Base-by-base conservation (phyloP, 208 protist species). In the Leishmania amazonensis region DNA sequence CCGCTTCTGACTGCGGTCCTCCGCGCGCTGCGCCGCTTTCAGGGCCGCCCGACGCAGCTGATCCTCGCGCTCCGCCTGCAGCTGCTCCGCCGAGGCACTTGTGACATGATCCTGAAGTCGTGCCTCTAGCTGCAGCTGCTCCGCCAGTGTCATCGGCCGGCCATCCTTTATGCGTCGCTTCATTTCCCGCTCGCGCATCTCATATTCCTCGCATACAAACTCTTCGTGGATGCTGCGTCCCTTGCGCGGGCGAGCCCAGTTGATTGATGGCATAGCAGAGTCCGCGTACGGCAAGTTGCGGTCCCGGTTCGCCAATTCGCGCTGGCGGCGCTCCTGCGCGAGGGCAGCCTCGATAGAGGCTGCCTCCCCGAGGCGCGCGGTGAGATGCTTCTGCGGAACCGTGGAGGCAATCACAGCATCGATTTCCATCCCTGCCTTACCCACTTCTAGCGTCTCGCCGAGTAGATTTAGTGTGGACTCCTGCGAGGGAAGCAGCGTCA, bases 71-170 rank as follows among this genome's bases (percentile, higher is more conserved):
- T 94, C 80, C 38, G 89, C 87, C 70, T 88, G 53, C 51, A 97
- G 84, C 47, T 94, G 88, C 71, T 93, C 88, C 3, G 83, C 80
- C 51, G 87, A 93, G 28, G 86, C 75, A 47, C 78, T 80, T 17
- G 83, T 84, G 19, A 98, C 87, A 76, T 89, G 83, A 45, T 94
- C 79, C 42, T 92, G 82, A 78, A 98, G 75, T 73, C 94, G 86
- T 57, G 86, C 82, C 60, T 98, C 95, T 57, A 93, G 81, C 79
- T 87, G 88, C 65, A 98, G 84, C 83, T 98, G 95, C 87, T 98
- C 92, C 24, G 87, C 87, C 71, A 98, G 83, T 19, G 91, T 91
- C 90, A 96, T 95, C 19, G 92, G 95, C 42, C 87, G 82, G 19
- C 95, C 95, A 51, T 96, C 92, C 77, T 88, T 90, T 40, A 83